Percentiles rank a stretch among this genome's conserved stretches.
These are phyloP conservation scores for Manihot esculenta DNA, from an alignment of 441 rosid species.

Conservation along the genomic window DNA sequence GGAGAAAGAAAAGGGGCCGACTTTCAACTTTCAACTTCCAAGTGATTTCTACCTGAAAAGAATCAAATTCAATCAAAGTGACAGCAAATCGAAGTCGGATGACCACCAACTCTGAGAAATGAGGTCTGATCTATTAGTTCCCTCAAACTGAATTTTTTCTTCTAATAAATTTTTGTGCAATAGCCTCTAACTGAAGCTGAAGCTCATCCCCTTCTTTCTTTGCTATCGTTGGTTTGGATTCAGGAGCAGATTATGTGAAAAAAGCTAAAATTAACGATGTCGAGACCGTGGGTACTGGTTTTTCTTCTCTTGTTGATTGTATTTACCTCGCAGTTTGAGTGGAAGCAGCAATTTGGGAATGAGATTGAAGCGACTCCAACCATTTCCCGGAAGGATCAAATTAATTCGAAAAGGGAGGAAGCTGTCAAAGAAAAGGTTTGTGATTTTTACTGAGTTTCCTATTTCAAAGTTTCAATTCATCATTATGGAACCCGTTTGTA, in stretches of 20 bases:
- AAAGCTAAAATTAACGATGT: constrained; percentile 33
- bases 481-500: background rate
- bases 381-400: constrained; percentile 37
- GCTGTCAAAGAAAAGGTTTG: constrained; percentile 66
- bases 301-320: constrained; percentile 57
- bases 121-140: constrained; percentile 15
- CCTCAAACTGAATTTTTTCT: too few relatives aligned
- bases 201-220: too few relatives aligned
- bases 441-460: background rate
- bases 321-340: constrained; percentile 69
- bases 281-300: constrained; percentile 69
- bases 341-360: constrained; percentile 67
- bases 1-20: too few relatives aligned
- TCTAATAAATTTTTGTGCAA: background rate
- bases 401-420: constrained; percentile 43
- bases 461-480: background rate
- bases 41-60: constrained; percentile 2
- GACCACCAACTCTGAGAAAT: background rate
- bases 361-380: constrained; percentile 47
- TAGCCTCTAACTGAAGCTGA: background rate
- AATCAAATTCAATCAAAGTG: background rate
- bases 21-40: background rate
- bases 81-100: background rate
- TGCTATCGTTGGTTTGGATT: background rate
- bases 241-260: constrained; percentile 1